These are phyloP conservation scores for Sporobolomyces pararoseus DNA, from an alignment of 768 basidiomycete species.

Conservation along the genomic window DNA sequence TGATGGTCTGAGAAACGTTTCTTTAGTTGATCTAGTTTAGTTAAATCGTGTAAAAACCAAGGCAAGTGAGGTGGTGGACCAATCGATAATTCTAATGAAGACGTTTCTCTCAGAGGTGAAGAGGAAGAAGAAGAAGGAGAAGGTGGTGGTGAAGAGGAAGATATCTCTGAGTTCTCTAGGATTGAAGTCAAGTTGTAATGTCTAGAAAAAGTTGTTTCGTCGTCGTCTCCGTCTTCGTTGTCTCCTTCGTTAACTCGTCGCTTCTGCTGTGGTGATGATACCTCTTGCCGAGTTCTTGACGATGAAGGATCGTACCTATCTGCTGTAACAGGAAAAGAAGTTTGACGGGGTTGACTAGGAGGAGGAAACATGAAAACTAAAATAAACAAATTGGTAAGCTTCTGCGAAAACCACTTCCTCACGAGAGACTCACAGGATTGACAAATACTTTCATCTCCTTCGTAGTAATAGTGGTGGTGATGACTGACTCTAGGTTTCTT, in stretches of 20 bases:
- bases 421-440: conserved; percentile 1
- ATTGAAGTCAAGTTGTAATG: background rate
- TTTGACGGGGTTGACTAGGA: conserved; percentile 5
- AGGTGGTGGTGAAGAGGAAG: background rate
- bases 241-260: conserved; percentile 3
- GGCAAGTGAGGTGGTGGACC: conserved; percentile 16
- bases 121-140: background rate
- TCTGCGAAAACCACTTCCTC: background rate
- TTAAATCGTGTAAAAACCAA: background rate
- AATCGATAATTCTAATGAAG: background rate
- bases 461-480: background rate
- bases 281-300: too few species aligned
- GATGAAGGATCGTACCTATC: too few species aligned
- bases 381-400: background rate
- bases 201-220: background rate
- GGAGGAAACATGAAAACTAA: conserved; percentile 17
- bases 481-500: background rate
- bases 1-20: background rate
- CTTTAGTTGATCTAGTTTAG: conserved; percentile 1
- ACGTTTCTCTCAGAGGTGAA: background rate
- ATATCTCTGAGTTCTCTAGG: too few species aligned
- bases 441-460: background rate
- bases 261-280: too few species aligned
- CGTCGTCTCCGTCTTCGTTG: too few species aligned
- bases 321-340: too few species aligned